These are phyloP conservation scores for Coriaria nepalensis DNA, from an alignment of 306 rosid genomes.

Conservation along the genomic window DNA sequence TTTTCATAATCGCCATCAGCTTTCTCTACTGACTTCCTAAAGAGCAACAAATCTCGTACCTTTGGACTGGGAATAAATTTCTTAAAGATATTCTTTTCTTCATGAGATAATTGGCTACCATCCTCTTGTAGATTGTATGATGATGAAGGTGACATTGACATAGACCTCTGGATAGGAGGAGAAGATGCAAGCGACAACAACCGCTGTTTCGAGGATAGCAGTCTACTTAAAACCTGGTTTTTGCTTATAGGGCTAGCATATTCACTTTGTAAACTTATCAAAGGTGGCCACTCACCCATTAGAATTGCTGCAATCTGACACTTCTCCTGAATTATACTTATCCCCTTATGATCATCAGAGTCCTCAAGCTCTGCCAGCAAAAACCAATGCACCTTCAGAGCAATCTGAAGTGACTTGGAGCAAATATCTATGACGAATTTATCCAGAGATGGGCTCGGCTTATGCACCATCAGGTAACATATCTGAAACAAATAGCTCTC, in stretches of 20 bases:
- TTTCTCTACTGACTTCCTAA: slow-evolving; percentile 73
- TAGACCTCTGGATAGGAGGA: slow-evolving; percentile 43
- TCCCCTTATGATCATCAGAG: slow-evolving; percentile 81
- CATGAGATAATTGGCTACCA: slow-evolving; percentile 38
- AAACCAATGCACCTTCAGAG: slow-evolving; percentile 93
- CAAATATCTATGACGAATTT: slow-evolving; percentile 90
- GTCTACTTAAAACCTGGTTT: slow-evolving; percentile 59
- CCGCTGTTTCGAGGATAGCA: slow-evolving; percentile 68
- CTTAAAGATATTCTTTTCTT: slow-evolving; percentile 69
- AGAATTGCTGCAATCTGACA: slow-evolving; percentile 82
- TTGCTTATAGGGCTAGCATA: slow-evolving; percentile 41
- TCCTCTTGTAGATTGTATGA: slow-evolving; percentile 50
- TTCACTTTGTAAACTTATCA: slow-evolving; percentile 38
- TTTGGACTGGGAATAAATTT: slow-evolving; percentile 68
- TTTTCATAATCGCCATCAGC: slow-evolving; percentile 67
- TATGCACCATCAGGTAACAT: slow-evolving; percentile 90
- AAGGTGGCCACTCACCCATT: slow-evolving; percentile 80
- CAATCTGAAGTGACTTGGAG: slow-evolving; percentile 79
- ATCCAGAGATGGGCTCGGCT: slow-evolving; percentile 90
- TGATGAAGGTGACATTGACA: slow-evolving; percentile 48
- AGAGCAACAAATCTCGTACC: slow-evolving; percentile 75
- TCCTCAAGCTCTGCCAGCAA: slow-evolving; percentile 87
- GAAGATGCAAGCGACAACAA: slow-evolving; percentile 63
- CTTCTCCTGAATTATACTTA: slow-evolving; percentile 75
- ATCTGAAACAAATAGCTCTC: slow-evolving; percentile 96